Evolutionary conservation across 768 basidiomycete genomes (phyloP).

Genomic region (Termitomyces sp.): DNA sequence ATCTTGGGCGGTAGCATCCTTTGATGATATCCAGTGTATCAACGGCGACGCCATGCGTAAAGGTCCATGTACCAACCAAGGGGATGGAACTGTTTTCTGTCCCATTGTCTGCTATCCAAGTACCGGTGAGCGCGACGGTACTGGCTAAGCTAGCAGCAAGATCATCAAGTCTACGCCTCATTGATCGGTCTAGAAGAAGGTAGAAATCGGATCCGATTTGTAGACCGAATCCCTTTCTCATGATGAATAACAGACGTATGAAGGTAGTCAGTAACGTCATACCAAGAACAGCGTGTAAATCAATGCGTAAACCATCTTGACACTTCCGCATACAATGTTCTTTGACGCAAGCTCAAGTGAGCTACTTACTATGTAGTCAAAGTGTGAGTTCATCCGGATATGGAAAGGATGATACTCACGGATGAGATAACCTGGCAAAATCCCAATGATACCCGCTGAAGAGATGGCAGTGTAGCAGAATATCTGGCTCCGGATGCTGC

Average conservation of each 20-base stretch:
- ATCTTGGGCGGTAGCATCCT: conserved; percentile 66
- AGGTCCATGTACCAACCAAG: conserved; percentile 58
- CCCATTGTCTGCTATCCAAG: conserved; percentile 58
- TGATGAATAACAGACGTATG: background rate
- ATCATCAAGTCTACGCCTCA: conserved; percentile 45
- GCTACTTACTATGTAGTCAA: conserved; percentile 50
- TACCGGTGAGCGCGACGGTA: conserved; percentile 52
- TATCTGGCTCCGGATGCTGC: conserved; percentile 66
- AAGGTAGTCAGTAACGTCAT: conserved; percentile 1
- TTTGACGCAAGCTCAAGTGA: conserved; percentile 82
- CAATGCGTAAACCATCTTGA: conserved; percentile 86
- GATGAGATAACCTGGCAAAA: conserved; percentile 86
- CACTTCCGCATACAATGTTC: conserved; percentile 79
- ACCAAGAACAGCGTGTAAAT: conserved; percentile 80
- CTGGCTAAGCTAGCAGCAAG: conserved; percentile 47
- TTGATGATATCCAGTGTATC: conserved; percentile 42
- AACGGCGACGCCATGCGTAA: conserved; percentile 46
- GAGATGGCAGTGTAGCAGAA: conserved; percentile 94
- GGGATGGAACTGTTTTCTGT: conserved; percentile 36
- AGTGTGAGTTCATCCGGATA: background rate
- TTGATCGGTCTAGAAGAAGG: conserved; percentile 58
- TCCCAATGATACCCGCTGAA: conserved; percentile 80
- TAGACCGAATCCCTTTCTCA: conserved; percentile 63
- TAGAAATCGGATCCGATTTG: conserved; percentile 82
- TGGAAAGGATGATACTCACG: conserved; percentile 33